Base-by-base conservation (phyloP, 106 monocot genomes). In the Allium cepa region DNA sequence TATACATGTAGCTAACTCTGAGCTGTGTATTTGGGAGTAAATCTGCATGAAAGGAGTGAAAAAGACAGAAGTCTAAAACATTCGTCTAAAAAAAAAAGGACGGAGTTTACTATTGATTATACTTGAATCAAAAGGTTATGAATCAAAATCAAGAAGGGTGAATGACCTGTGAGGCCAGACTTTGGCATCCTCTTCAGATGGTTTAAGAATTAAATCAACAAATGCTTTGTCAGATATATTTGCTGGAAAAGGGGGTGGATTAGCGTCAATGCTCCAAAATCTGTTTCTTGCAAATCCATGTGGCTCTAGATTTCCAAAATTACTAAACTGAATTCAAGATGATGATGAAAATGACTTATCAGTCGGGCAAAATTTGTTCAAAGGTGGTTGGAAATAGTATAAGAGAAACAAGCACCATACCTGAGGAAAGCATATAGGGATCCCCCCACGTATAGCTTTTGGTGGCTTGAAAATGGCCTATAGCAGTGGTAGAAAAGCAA, bases 401-500 rank as follows among this genome's bases (percentile, higher is more conserved):
- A 3, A 50, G 7, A 63, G 10, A 8, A 51, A 55, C 45, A 11
- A 27, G 36, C 12, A 11, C 48, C 64, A 56, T 73, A 90, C 94
- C 72, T 90, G 86, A 57, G 90, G 94, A 74, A 94, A 94, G 55
- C 87, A 94, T 57, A 94, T 76, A 4, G 90, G 79, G 51, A 94
- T 90, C 26, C 94, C 94, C 53, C 94, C 94, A 28, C 94, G 90
- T 73, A 94, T 84, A 46, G 86, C 72, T 70, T 94, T 94, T 49
- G 84, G 83, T 46, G 83, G 94, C 75, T 84, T 83, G 50, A 90
- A 84, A 60, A 74, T 76, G 63, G 90, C 84, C 94, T 94, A 65
- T 22, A 56, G 16, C 36, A 36, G 5, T 36, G 36, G 36, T 59
- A 49, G 46, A 53, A 13, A 69, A 64, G 22, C 49, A 50, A 50